Evolutionary conservation across 2,329 filamentous ascomycete species (phyloP).

Genomic region (Botrytis byssoidea): DNA sequence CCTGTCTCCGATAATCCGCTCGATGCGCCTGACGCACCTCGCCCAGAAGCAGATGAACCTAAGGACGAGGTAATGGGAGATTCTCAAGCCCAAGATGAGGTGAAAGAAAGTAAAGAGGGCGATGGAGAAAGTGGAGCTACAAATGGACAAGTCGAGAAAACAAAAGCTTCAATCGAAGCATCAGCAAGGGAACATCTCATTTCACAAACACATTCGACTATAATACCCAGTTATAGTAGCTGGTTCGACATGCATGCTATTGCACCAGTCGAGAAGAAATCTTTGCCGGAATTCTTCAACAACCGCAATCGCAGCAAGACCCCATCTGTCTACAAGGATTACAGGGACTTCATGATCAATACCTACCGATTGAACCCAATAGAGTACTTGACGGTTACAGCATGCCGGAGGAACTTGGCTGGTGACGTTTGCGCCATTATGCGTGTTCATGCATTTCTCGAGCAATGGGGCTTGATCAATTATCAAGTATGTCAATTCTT

Average conservation of each 20-base stretch:
- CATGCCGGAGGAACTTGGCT: slow-evolving; percentile 89
- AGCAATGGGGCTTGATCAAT: slow-evolving; percentile 98
- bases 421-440: slow-evolving; percentile 99
- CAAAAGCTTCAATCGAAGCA: slow-evolving; percentile 78
- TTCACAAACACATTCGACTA: slow-evolving; percentile 90
- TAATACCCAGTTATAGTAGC: slow-evolving; percentile 93
- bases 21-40: slow-evolving; percentile 65
- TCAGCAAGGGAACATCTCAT: slow-evolving; percentile 90
- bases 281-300: slow-evolving; percentile 97
- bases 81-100: slow-evolving; percentile 49
- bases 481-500: slow-evolving; percentile 70
- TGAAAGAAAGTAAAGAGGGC: slow-evolving; percentile 48
- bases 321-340: slow-evolving; percentile 95
- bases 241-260: slow-evolving; percentile 99
- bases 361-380: slow-evolving; percentile 94
- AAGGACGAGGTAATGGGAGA: slow-evolving; percentile 84
- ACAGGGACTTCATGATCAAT: slow-evolving; percentile 99
- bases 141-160: slow-evolving; percentile 57
- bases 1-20: slow-evolving; percentile 62
- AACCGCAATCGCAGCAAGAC: slow-evolving; percentile 98
- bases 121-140: slow-evolving; percentile 48
- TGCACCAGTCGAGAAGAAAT: slow-evolving; percentile 89
- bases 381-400: slow-evolving; percentile 95
- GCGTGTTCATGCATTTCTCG: slow-evolving; percentile 95
- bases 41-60: slow-evolving; percentile 57